Percentiles rank a stretch among this genome's conserved stretches.
Conservation (phyloP, 257 asterid species). For the Solanum peruvianum region DNA sequence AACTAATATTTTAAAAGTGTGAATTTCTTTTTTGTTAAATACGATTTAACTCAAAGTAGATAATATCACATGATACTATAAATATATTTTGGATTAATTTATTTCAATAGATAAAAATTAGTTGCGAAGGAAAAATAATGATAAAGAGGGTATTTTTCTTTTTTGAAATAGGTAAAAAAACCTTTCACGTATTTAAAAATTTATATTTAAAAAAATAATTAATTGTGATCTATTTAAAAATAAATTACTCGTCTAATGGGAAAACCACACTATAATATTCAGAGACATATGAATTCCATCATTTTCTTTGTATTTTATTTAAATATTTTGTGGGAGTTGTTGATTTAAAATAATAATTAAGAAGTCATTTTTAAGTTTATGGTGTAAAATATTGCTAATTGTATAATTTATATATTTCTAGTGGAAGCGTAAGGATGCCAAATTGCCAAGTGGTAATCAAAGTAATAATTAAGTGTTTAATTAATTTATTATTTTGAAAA, state of each 20-base stretch:
- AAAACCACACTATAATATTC: not conserved
- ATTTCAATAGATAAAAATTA: not conserved
- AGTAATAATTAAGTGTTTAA: not conserved
- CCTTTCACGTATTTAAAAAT: no score
- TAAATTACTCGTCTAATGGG: not conserved
- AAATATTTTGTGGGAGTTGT: not conserved
- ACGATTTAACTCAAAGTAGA: not conserved
- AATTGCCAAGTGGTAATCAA: slow-evolving; percentile 4
- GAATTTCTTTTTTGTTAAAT: no score
- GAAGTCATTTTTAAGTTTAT: not conserved
- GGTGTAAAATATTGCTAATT: not conserved
- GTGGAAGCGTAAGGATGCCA: not conserved
- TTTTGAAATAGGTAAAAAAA: not conserved
- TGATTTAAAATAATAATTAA: not conserved
- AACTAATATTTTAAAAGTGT: no score
- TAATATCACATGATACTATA: not conserved
- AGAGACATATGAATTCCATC: not conserved
- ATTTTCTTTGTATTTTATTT: not conserved
- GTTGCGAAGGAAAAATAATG: not conserved
- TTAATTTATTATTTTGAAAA: not conserved
- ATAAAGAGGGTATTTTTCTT: no score
- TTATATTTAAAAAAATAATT: no score
- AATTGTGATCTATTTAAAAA: not conserved
- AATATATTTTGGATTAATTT: no score
- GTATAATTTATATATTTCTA: not conserved